Percentiles rank a stretch among this genome's conserved stretches.
Conservation (phyloP, 140 eudicot species). For the Erigeron philadelphicus region DNA sequence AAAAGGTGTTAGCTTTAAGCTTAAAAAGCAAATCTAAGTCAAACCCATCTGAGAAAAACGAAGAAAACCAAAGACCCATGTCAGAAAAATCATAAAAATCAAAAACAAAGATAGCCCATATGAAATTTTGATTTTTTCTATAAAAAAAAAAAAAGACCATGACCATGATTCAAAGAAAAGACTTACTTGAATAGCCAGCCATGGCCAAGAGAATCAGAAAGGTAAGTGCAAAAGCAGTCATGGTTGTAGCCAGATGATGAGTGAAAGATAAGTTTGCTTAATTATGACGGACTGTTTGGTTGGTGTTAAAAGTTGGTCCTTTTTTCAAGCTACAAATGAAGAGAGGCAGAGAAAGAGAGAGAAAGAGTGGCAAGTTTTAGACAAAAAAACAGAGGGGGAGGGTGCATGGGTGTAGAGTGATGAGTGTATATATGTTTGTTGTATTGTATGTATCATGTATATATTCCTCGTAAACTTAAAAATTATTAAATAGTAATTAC, state of each 20-base stretch:
- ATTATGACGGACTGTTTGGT: slow-evolving; percentile 18
- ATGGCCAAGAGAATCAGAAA: slow-evolving; percentile 51
- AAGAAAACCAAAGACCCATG: background rate
- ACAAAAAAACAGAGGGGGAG: slow-evolving; percentile 20
- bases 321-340: slow-evolving; percentile 12
- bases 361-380: slow-evolving; percentile 24
- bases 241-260: slow-evolving; percentile 45
- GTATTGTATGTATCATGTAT: background rate
- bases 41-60: slow-evolving; percentile 18
- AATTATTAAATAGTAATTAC: background rate
- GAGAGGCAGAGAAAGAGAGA: slow-evolving; percentile 20
- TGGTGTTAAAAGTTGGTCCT: slow-evolving; percentile 27
- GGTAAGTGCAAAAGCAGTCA: slow-evolving; percentile 45
- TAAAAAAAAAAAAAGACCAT: background rate
- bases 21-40: background rate
- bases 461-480: background rate
- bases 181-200: slow-evolving; percentile 59
- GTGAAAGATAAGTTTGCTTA: slow-evolving; percentile 24
- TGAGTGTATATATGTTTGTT: background rate
- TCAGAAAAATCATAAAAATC: background rate
- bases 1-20: background rate
- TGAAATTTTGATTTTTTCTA: too few species aligned
- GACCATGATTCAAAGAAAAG: background rate
- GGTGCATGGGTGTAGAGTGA: slow-evolving; percentile 23
- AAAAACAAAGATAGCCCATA: background rate